These are phyloP conservation scores for Antitrichia curtipendula DNA, from an alignment of 225 moss, liverwort and hornwort species.

Conservation along the genomic window DNA sequence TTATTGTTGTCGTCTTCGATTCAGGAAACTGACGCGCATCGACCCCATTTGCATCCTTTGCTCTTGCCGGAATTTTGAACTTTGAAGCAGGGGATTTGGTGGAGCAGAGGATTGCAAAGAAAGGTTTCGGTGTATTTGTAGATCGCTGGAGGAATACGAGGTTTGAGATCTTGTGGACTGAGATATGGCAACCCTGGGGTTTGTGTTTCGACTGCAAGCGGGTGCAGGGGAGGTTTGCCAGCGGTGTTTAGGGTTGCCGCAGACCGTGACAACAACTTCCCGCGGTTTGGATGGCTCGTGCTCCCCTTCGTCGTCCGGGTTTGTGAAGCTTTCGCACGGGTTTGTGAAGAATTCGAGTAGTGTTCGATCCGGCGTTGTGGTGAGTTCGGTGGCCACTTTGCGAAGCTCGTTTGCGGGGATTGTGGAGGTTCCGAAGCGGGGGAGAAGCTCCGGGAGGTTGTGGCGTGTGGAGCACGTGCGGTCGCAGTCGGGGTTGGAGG, in stretches of 20 bases:
- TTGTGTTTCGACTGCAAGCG: constrained; percentile 27
- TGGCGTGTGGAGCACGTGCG: constrained; percentile 31
- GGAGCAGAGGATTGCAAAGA: not conserved
- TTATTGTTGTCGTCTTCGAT: not conserved
- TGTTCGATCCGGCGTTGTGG: not conserved
- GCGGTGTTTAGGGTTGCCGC: constrained; percentile 26
- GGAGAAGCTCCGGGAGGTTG: not conserved
- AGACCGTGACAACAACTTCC: constrained; percentile 20
- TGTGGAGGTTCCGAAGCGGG: not conserved
- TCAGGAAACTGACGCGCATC: not conserved
- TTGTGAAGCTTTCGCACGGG: not conserved
- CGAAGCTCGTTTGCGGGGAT: not conserved
- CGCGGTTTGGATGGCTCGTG: constrained; percentile 20
- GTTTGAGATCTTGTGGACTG: not conserved
- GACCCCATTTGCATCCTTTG: not conserved
- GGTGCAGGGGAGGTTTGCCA: constrained; percentile 14
- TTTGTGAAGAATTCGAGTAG: not conserved
- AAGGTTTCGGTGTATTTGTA: not conserved
- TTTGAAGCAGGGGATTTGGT: not conserved
- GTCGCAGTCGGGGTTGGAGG: constrained; percentile 60
- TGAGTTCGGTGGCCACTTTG: constrained; percentile 6
- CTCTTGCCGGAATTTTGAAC: not conserved
- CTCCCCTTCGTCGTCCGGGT: not conserved
- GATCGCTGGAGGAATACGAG: not conserved
- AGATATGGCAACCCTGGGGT: constrained; percentile 51